Evolutionary conservation across 2,329 filamentous ascomycete genomes (phyloP).

Genomic region (Clonostachys byssicola): DNA sequence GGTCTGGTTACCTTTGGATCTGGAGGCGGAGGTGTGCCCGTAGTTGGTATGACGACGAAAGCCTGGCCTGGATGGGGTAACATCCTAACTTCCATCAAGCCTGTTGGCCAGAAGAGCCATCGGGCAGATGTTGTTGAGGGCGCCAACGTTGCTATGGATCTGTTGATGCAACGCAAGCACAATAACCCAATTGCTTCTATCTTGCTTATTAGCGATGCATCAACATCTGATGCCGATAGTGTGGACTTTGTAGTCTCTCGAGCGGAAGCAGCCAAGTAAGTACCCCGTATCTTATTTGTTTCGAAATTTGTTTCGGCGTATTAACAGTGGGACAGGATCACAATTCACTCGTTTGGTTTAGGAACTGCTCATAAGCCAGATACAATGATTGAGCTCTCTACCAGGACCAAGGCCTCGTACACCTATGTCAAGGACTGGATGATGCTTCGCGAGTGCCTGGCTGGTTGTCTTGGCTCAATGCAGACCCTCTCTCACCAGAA

Average conservation of each 20-base stretch:
- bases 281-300: background rate
- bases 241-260: slow-evolving; percentile 97
- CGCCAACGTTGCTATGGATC: slow-evolving; percentile 96
- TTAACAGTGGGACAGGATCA: slow-evolving; percentile 44
- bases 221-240: slow-evolving; percentile 88
- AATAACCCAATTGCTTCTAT: slow-evolving; percentile 95
- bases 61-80: slow-evolving; percentile 89
- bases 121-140: slow-evolving; percentile 96
- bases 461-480: slow-evolving; percentile 85
- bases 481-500: slow-evolving; percentile 98
- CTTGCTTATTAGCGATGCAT: slow-evolving; percentile 94
- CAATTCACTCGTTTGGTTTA: slow-evolving; percentile 93
- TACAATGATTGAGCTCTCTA: slow-evolving; percentile 96
- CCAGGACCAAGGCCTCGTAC: slow-evolving; percentile 92
- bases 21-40: slow-evolving; percentile 83
- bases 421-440: slow-evolving; percentile 99
- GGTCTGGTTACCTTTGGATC: slow-evolving; percentile 96
- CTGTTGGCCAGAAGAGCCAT: slow-evolving; percentile 93
- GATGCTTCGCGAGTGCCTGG: slow-evolving; percentile 97
- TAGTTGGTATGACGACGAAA: slow-evolving; percentile 98
- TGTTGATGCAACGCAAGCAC: slow-evolving; percentile 95
- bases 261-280: slow-evolving; percentile 82
- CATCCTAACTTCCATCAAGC: slow-evolving; percentile 80
- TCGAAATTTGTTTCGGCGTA: background rate
- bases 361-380: slow-evolving; percentile 98